Percentiles rank a stretch among this genome's conserved stretches.
phyloP scores from a whole-genome alignment of 2,329 filamentous ascomycete species.

The Emericellopsis cladophorae region DNA sequence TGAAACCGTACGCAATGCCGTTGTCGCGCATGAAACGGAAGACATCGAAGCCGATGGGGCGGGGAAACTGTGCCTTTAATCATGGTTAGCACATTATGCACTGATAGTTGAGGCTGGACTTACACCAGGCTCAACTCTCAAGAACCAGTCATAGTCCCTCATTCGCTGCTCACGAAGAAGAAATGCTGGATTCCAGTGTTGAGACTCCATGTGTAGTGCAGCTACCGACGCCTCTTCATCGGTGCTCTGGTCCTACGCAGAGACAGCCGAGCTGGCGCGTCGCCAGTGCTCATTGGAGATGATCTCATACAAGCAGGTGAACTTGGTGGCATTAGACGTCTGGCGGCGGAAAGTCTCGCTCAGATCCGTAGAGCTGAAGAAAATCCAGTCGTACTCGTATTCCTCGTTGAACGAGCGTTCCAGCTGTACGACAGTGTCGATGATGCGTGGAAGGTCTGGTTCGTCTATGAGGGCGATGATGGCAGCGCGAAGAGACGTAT shows the following conservation, averaged over 20 bases:
- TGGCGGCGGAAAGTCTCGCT: constrained; percentile 61
- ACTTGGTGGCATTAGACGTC: constrained; percentile 57
- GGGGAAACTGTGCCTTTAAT: constrained; percentile 37
- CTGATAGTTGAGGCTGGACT: constrained; percentile 12
- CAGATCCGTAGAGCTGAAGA: constrained; percentile 74
- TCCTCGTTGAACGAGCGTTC: constrained; percentile 56
- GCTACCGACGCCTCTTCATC: not conserved
- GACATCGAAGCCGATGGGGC: constrained; percentile 66
- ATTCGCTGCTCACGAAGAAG: constrained; percentile 71
- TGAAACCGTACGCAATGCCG: constrained; percentile 65
- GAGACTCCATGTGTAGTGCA: not conserved
- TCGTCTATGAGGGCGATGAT: constrained; percentile 18
- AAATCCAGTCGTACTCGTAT: constrained; percentile 79
- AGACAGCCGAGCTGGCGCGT: constrained; percentile 6
- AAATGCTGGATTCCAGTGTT: constrained; percentile 61
- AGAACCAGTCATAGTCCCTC: constrained; percentile 45
- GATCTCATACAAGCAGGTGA: constrained; percentile 58
- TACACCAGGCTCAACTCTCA: constrained; percentile 48
- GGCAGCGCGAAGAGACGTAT: constrained; percentile 13
- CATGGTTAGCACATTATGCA: constrained; percentile 5
- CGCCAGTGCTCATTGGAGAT: constrained; percentile 62
- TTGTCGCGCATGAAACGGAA: constrained; percentile 79
- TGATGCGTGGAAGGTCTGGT: constrained; percentile 14
- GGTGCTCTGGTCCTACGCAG: constrained; percentile 2
- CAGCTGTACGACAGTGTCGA: constrained; percentile 41